These are phyloP conservation scores for Antonospora locustae DNA, from an alignment of 371 early-diverging fungal species.

Conservation along the genomic window DNA sequence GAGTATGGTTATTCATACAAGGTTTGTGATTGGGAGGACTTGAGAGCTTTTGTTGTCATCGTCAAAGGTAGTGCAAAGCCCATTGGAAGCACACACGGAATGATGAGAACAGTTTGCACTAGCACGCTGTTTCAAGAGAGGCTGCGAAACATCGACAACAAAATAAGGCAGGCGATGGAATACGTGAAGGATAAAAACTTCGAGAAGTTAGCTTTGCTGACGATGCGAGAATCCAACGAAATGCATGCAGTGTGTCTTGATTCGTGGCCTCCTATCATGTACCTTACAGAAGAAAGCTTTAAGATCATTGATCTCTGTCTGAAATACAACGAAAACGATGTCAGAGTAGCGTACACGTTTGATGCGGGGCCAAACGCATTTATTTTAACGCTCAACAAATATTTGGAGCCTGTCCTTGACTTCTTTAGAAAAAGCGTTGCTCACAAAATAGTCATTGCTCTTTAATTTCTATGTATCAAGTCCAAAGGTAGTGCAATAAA, in stretches of 20 bases:
- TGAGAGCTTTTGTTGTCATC: conserved; percentile 71
- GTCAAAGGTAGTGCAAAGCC: conserved; percentile 76
- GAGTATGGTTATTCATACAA: conserved; percentile 58
- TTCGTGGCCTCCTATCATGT: conserved; percentile 78
- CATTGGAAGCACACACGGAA: conserved; percentile 75
- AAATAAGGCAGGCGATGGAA: conserved; percentile 66
- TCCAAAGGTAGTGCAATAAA: too few species aligned
- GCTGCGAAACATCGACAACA: conserved; percentile 63
- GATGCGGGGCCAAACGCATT: conserved; percentile 97
- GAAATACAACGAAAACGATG: conserved; percentile 64
- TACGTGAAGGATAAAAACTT: conserved; percentile 74
- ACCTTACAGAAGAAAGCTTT: conserved; percentile 76
- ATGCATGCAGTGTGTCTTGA: conserved; percentile 86
- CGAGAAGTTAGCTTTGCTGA: conserved; percentile 69
- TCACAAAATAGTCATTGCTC: not conserved
- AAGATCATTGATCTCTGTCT: conserved; percentile 68
- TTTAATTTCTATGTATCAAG: too few species aligned
- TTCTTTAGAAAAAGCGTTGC: conserved; percentile 5
- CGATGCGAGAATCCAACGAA: conserved; percentile 91
- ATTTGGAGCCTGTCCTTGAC: conserved; percentile 15
- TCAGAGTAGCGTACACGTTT: conserved; percentile 57
- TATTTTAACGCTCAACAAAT: conserved; percentile 56
- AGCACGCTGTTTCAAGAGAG: conserved; percentile 70
- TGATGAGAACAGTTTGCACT: conserved; percentile 81
- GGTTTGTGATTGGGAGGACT: conserved; percentile 84